A percentile compares a stretch with the other conserved stretches of the same genome.
Conservation (phyloP, 352 stramenopile species). For the Globisporangium okanoganense region DNA sequence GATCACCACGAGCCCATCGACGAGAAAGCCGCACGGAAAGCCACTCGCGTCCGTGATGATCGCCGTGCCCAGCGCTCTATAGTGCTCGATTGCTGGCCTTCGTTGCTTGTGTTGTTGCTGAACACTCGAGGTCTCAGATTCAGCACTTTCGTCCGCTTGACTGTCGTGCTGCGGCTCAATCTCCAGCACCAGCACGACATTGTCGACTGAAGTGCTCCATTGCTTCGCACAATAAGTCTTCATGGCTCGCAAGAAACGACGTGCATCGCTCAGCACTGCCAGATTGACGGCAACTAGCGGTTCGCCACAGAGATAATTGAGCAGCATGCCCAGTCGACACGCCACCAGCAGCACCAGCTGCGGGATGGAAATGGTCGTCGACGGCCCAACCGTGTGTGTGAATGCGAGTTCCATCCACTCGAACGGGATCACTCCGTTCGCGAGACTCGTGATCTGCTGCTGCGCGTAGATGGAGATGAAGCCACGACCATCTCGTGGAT, state of each 20-base stretch:
- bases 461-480: conserved; percentile 4
- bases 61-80: not conserved
- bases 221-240: conserved; percentile 3
- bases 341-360: conserved; percentile 14
- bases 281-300: conserved; percentile 8
- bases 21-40: conserved; percentile 7
- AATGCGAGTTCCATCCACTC: conserved; percentile 18
- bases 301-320: conserved; percentile 1
- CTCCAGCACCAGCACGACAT: conserved; percentile 13
- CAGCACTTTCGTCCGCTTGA: not conserved
- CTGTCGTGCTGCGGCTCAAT: not conserved
- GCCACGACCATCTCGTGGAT: too few relatives aligned
- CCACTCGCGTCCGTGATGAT: conserved; percentile 1
- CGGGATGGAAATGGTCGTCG: conserved; percentile 10
- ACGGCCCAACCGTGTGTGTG: conserved; percentile 4
- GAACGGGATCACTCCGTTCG: conserved; percentile 10
- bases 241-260: conserved; percentile 11
- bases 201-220: not conserved
- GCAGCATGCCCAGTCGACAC: conserved; percentile 8
- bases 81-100: not conserved
- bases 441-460: conserved; percentile 16
- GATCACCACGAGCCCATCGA: conserved; percentile 16
- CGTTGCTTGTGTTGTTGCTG: not conserved
- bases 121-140: not conserved
- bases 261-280: conserved; percentile 13